Percentiles rank a stretch among this genome's conserved stretches.
phyloP scores from a whole-genome alignment of 2,329 filamentous ascomycete species.

The Colletotrichum ledebouriae region DNA sequence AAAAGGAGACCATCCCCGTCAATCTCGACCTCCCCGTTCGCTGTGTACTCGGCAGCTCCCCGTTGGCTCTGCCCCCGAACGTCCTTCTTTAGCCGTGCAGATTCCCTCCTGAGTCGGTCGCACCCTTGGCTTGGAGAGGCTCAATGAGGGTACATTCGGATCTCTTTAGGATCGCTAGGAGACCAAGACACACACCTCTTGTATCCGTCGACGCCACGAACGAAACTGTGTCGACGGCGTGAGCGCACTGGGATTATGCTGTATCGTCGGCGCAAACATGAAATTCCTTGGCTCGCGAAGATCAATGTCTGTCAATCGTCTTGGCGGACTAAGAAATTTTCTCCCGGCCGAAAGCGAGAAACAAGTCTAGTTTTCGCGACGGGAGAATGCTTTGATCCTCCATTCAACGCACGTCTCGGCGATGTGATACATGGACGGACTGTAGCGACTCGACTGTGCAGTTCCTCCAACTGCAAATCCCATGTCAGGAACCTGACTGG shows the following conservation, averaged over 20 bases:
- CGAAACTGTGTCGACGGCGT: background rate
- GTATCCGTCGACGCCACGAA: background rate
- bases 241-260: background rate
- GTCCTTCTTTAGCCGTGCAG: background rate
- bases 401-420: slow-evolving; percentile 39
- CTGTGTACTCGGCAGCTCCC: slow-evolving; percentile 26
- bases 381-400: slow-evolving; percentile 37
- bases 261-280: background rate
- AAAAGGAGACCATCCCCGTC: background rate
- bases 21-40: background rate
- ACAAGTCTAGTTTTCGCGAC: background rate
- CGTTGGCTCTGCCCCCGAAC: slow-evolving; percentile 16
- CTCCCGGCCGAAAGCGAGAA: slow-evolving; percentile 8
- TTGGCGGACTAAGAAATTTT: background rate
- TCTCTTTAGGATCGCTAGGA: background rate
- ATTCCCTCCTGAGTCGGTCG: background rate
- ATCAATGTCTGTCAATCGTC: background rate
- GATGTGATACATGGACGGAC: slow-evolving; percentile 42
- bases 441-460: slow-evolving; percentile 30
- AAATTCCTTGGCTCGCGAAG: background rate
- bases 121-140: slow-evolving; percentile 1
- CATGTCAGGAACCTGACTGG: slow-evolving; percentile 24
- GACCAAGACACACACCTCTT: background rate
- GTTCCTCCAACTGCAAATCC: slow-evolving; percentile 12
- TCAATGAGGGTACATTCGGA: background rate